Percentiles rank a stretch among this genome's conserved stretches.
These are phyloP conservation scores for Suhomyces sp. DNA, from an alignment of 805 yeast genomes.

Conservation along the genomic window DNA sequence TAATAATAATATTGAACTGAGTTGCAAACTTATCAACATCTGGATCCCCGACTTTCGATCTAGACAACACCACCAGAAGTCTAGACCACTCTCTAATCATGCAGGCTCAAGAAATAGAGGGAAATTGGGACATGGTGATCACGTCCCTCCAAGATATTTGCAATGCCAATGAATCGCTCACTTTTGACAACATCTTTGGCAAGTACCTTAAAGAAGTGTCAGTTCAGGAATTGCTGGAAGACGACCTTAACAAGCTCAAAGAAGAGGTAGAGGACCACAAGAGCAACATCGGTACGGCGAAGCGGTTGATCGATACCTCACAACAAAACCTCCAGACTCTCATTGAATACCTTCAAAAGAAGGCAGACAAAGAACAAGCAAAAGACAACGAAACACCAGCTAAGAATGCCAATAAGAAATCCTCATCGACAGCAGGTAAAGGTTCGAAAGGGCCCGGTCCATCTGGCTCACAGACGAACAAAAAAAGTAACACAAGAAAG, in stretches of 20 bases:
- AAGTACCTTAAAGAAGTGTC: conserved; percentile 23
- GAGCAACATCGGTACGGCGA: conserved; percentile 55
- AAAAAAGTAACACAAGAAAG: conserved; percentile 18
- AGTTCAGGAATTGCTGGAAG: conserved; percentile 31
- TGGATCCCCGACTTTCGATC: no score
- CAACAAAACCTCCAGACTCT: conserved; percentile 49
- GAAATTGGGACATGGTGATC: conserved; percentile 67
- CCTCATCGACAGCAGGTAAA: conserved; percentile 4
- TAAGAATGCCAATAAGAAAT: conserved; percentile 10
- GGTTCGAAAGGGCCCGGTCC: conserved; percentile 1
- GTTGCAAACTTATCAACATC: no score
- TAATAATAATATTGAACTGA: no score
- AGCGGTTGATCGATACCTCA: conserved; percentile 37
- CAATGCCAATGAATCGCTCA: conserved; percentile 55
- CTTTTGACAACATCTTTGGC: conserved; percentile 45
- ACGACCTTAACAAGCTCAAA: conserved; percentile 40
- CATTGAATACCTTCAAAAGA: conserved; percentile 31
- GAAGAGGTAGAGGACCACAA: conserved; percentile 51
- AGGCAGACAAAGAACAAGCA: conserved; percentile 11
- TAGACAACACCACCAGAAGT: no score
- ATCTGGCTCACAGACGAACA: conserved; percentile 9
- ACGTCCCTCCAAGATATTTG: conserved; percentile 69
- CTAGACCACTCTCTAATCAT: no score
- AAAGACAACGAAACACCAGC: conserved; percentile 4
- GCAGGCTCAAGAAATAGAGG: conserved; percentile 41